Percentiles rank a stretch among this genome's conserved stretches.
These are phyloP conservation scores for Globisporangium parvum DNA, from an alignment of 352 stramenopile genomes.

Conservation along the genomic window DNA sequence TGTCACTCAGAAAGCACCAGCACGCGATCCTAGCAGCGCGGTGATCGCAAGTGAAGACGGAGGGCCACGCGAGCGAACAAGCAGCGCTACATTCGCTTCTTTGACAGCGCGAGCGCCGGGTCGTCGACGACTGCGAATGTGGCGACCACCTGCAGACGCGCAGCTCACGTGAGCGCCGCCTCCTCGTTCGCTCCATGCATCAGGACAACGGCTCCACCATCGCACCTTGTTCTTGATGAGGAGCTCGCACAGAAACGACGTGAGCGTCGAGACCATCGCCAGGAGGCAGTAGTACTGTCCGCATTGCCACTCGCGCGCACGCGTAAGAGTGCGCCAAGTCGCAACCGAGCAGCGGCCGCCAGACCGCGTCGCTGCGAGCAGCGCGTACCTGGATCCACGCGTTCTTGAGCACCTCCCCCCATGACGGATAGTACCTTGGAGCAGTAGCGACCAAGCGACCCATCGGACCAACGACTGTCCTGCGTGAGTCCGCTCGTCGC, in stretches of 20 bases:
- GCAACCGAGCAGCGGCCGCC: no score
- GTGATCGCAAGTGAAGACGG: no score
- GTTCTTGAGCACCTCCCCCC: conserved; percentile 52
- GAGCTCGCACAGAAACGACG: conserved; percentile 26
- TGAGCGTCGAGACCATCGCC: conserved; percentile 24
- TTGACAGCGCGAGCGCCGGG: conserved; percentile 2
- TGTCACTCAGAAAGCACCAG: no score
- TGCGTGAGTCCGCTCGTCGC: no score
- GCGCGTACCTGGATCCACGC: conserved; percentile 58
- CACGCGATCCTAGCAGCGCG: no score
- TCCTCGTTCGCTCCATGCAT: no score
- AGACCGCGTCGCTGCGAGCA: no score
- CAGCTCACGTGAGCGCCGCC: no score
- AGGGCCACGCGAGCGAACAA: no score
- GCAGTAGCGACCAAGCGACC: no score
- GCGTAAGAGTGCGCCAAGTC: no score
- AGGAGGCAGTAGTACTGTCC: conserved; percentile 45
- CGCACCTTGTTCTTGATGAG: conserved; percentile 37
- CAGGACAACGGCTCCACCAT: not conserved
- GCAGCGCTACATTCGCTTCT: conserved; percentile 1
- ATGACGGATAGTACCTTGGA: conserved; percentile 44
- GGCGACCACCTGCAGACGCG: conserved; percentile 18
- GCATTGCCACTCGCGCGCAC: not conserved
- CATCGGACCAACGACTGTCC: no score
- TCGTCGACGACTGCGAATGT: conserved; percentile 29